Evolutionary conservation across 2,329 filamentous ascomycete genomes (phyloP).

Genomic region (Diaporthe sp.): DNA sequence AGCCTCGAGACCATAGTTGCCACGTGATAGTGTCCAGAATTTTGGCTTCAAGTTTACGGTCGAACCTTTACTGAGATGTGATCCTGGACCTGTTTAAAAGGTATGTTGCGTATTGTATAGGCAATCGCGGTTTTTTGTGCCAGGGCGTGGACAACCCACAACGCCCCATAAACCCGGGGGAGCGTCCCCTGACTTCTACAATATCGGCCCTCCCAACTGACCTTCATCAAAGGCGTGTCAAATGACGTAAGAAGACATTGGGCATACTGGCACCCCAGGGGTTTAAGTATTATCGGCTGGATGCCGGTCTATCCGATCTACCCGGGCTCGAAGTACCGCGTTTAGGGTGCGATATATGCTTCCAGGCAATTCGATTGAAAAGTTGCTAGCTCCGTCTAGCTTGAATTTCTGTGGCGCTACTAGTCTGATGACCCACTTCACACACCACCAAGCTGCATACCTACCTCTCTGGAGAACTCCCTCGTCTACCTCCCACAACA

Average conservation of each 20-base stretch:
- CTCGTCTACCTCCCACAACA: neutral
- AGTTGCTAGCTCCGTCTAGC: neutral
- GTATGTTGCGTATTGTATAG: too few species aligned
- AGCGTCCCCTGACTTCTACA: neutral
- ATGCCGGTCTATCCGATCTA: neutral
- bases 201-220: neutral
- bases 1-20: neutral
- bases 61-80: neutral
- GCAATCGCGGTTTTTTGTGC: too few species aligned
- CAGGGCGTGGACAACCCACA: neutral
- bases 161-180: accelerated
- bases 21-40: neutral
- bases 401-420: accelerated
- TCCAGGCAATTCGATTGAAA: neutral
- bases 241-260: neutral
- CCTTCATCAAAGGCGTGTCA: neutral
- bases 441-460: neutral
- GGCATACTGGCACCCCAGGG: neutral
- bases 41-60: too few species aligned
- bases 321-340: neutral
- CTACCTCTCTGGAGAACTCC: neutral
- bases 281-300: neutral
- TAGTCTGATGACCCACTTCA: neutral
- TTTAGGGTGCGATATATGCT: neutral
- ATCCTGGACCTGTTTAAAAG: neutral